Conservation (phyloP, 495 filamentous ascomycete genomes). For the Parmelia sp. region DNA sequence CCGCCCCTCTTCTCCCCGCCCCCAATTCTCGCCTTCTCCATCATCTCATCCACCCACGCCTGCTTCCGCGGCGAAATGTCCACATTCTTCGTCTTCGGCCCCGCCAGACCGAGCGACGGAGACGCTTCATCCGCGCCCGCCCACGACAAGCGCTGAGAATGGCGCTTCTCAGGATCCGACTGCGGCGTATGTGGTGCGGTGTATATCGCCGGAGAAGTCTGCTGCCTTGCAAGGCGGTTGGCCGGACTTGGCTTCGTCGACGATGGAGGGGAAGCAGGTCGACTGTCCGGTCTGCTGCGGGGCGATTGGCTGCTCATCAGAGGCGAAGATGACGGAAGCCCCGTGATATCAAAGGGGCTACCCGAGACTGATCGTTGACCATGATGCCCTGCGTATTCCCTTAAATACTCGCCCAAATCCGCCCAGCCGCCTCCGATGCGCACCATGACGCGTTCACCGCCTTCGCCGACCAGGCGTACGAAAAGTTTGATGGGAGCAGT, state of each 20-base stretch:
- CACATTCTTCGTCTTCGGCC: conserved; percentile 40
- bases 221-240: neutral
- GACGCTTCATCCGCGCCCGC: conserved; percentile 13
- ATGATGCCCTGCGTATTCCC: conserved; percentile 87
- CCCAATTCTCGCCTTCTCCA: conserved; percentile 22
- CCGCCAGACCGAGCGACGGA: conserved; percentile 41
- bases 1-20: conserved; percentile 8
- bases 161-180: conserved; percentile 4
- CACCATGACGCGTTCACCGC: conserved; percentile 93
- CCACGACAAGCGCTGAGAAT: conserved; percentile 16
- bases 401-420: conserved; percentile 89
- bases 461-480: conserved; percentile 83
- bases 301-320: conserved; percentile 1
- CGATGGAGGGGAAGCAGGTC: conserved; percentile 12
- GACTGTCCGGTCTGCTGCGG: conserved; percentile 9
- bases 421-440: conserved; percentile 96
- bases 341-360: conserved; percentile 24
- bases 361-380: conserved; percentile 42
- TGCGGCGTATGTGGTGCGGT: conserved; percentile 5
- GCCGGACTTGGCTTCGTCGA: neutral
- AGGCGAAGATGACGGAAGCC: conserved; percentile 17
- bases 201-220: conserved; percentile 5
- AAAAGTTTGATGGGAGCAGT: conserved; percentile 86
- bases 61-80: conserved; percentile 47
- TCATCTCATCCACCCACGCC: conserved; percentile 39